Base-by-base conservation (phyloP, 805 yeast genomes). In the Pichia membranifaciens region DNA sequence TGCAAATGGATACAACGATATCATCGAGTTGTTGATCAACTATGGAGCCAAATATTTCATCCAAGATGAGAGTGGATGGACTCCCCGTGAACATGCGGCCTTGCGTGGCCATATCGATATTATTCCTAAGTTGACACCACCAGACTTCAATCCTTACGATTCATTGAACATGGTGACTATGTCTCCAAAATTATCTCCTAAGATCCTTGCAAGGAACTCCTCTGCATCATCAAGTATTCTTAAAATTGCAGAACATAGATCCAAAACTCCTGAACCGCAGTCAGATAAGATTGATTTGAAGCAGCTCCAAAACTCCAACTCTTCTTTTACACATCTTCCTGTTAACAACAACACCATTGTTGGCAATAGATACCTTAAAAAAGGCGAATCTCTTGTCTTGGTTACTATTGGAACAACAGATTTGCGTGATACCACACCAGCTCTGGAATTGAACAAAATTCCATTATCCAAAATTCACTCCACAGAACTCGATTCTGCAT, bases 61-160 rank as follows among this genome's bases (percentile, higher is more conserved):
- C 23, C 72, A 76, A 16, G 98, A 91, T 67, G 83, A 79, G 40
- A 83, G 93, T 44, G 97, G 97, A 0, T 91, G 98, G 98, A 79
- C 88, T 17, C 96, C 98, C n/a, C 81, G 88, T 81, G 98, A 91
- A 59, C 98, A 91, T 64, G 96, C 97, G 0, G 82, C 87, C 42
- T 70, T 91, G 40, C 75, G 97, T 56, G 98, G 98, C 5, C 95
- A 89, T 62, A 67, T 90, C 49, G 73, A 70, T 2, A 76, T 87
- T 33, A 82, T 93, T 1, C 78, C 78, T 44, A 56, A 78, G 58
- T 68, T 91, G 47, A 72, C 72, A 28, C 86, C 86, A 1, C 48
- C 55, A 3, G 68, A 75, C 53, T 71, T 66, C 48, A 65, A 69
- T 43, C 67, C 70, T 1, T 60, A 62, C 44, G 55, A 54, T 12